Percentiles rank a stretch among this genome's conserved stretches.
Evolutionary conservation across 768 basidiomycete genomes (phyloP).

Genomic region (Pleurotus djamor): DNA sequence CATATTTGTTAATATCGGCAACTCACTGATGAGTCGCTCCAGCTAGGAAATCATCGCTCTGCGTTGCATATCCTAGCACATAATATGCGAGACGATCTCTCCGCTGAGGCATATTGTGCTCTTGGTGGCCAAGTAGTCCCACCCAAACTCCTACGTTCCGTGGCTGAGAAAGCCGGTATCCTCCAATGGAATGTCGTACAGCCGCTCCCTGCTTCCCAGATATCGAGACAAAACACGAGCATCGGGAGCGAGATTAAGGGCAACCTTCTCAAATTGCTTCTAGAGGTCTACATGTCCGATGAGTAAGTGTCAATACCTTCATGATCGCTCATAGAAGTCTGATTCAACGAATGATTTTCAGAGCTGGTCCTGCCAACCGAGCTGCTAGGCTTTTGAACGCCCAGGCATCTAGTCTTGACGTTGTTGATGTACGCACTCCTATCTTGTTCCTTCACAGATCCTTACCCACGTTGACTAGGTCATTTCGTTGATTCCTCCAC

Average conservation of each 20-base stretch:
- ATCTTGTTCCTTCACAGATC: neutral
- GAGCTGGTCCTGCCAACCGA: slow-evolving; percentile 51
- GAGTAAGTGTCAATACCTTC: slow-evolving; percentile 46
- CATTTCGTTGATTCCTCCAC: slow-evolving; percentile 62
- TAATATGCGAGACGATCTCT: slow-evolving; percentile 66
- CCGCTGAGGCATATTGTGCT: slow-evolving; percentile 86
- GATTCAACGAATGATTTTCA: slow-evolving; percentile 18
- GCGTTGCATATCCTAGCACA: slow-evolving; percentile 70
- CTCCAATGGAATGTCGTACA: slow-evolving; percentile 52
- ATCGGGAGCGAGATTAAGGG: slow-evolving; percentile 50
- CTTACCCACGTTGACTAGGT: slow-evolving; percentile 34
- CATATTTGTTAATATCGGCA: neutral
- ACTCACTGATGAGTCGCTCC: neutral
- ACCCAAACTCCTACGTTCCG: slow-evolving; percentile 46
- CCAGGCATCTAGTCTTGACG: slow-evolving; percentile 77
- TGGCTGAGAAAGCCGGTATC: slow-evolving; percentile 47
- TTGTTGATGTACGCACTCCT: slow-evolving; percentile 61
- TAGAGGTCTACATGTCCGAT: slow-evolving; percentile 82
- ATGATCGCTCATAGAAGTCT: neutral
- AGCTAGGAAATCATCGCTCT: slow-evolving; percentile 48
- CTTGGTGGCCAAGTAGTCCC: slow-evolving; percentile 76
- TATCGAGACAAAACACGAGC: slow-evolving; percentile 29
- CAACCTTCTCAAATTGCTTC: slow-evolving; percentile 62
- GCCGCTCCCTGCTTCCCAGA: slow-evolving; percentile 15
- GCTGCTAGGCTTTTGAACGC: slow-evolving; percentile 74